Evolutionary conservation across 805 yeast genomes (phyloP).

Genomic region (Candida jianshihensis): DNA sequence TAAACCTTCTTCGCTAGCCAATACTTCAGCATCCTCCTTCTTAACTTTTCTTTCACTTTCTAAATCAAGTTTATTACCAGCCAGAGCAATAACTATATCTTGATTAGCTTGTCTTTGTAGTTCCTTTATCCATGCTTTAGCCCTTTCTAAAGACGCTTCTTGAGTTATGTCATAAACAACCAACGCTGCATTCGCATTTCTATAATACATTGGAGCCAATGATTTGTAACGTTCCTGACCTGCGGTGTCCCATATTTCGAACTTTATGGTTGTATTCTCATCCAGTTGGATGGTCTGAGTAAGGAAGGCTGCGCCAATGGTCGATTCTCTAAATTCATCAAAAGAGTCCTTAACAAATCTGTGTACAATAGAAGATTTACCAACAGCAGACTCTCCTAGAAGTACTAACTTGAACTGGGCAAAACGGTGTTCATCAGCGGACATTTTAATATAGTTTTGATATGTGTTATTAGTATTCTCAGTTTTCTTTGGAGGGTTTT

Average conservation of each 20-base stretch:
- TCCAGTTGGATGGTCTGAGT: conserved; percentile 60
- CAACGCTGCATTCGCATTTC: conserved; percentile 75
- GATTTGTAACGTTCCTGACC: conserved; percentile 79
- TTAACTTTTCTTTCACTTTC: conserved; percentile 39
- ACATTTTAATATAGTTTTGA: neutral
- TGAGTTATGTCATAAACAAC: conserved; percentile 74
- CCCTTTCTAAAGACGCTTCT: conserved; percentile 55
- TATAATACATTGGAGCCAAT: conserved; percentile 76
- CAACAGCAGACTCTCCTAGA: conserved; percentile 63
- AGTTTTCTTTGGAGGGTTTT: neutral
- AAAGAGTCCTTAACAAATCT: conserved; percentile 69
- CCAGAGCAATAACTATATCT: conserved; percentile 56
- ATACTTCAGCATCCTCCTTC: conserved; percentile 41
- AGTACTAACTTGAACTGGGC: conserved; percentile 58
- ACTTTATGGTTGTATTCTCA: conserved; percentile 49
- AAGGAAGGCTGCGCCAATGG: conserved; percentile 80
- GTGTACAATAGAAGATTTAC: conserved; percentile 60
- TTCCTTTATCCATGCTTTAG: conserved; percentile 74
- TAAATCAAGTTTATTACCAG: conserved; percentile 74
- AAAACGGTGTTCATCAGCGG: conserved; percentile 23
- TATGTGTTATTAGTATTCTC: neutral
- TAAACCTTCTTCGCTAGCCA: conserved; percentile 45
- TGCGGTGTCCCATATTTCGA: conserved; percentile 85
- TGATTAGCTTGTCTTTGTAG: conserved; percentile 60
- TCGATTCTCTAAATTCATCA: conserved; percentile 67